phyloP scores from a whole-genome alignment of 2,329 filamentous ascomycete species.

The Scedosporium dehoogii region DNA sequence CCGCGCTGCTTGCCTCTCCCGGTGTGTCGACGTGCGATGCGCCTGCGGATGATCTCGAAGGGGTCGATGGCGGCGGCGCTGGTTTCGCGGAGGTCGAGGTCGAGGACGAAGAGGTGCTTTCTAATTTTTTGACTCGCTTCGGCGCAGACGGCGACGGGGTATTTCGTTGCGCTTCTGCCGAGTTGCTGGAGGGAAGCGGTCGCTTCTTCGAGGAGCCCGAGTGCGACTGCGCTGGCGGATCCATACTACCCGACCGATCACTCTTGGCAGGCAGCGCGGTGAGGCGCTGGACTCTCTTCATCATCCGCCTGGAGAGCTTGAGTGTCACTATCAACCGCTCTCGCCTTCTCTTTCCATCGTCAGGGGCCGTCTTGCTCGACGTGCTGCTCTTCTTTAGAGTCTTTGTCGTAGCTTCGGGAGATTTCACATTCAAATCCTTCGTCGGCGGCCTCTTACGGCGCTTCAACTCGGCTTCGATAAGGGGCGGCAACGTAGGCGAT shows the following conservation, averaged over 20 bases:
- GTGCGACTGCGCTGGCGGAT: slow-evolving; percentile 31
- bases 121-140: slow-evolving; percentile 34
- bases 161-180: slow-evolving; percentile 20
- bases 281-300: slow-evolving; percentile 34
- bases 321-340: slow-evolving; percentile 32
- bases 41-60: slow-evolving; percentile 34
- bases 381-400: not conserved
- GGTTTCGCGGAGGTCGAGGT: slow-evolving; percentile 19
- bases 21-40: slow-evolving; percentile 46
- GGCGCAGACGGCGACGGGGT: slow-evolving; percentile 20
- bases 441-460: slow-evolving; percentile 17
- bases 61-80: slow-evolving; percentile 37
- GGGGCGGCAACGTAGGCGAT: slow-evolving; percentile 44
- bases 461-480: slow-evolving; percentile 37
- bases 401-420: slow-evolving; percentile 15
- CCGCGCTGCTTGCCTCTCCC: slow-evolving; percentile 28
- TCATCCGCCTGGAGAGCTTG: slow-evolving; percentile 36
- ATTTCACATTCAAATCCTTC: not conserved
- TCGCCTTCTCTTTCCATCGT: not conserved
- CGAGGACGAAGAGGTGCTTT: slow-evolving; percentile 15
- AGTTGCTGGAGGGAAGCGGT: slow-evolving; percentile 19
- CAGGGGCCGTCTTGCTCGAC: not conserved
- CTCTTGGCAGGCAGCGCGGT: slow-evolving; percentile 31
- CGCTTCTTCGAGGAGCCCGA: slow-evolving; percentile 29
- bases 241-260: slow-evolving; percentile 31